Conservation (phyloP, 805 yeast genomes). For the Jamesozyma rosinii region DNA sequence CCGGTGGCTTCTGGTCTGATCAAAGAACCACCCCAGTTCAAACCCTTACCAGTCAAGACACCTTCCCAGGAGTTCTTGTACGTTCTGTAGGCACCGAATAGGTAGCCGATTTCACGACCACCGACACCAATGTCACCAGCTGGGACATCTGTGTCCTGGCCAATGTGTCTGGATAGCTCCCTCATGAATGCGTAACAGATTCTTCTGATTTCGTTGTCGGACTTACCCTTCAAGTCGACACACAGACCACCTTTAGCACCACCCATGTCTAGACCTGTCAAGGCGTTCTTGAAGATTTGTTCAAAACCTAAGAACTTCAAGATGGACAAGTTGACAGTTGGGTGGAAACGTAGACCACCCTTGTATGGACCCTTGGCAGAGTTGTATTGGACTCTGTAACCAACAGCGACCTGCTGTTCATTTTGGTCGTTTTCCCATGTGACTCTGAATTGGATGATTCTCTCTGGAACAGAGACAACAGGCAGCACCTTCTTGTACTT, state of each 20-base stretch:
- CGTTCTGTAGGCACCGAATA: constrained; percentile 94
- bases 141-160: constrained; percentile 95
- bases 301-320: constrained; percentile 95
- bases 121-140: constrained; percentile 99
- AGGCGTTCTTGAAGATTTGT: constrained; percentile 96
- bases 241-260: constrained; percentile 99
- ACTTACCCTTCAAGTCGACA: constrained; percentile 92
- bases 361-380: constrained; percentile 98
- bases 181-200: constrained; percentile 94
- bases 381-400: constrained; percentile 97
- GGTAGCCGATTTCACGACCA: constrained; percentile 85
- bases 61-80: constrained; percentile 91
- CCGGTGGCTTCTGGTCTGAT: constrained; percentile 99
- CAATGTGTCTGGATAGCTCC: constrained; percentile 92
- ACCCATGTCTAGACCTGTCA: constrained; percentile 95
- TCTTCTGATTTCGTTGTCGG: constrained; percentile 90
- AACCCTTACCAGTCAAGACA: constrained; percentile 95
- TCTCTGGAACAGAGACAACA: constrained; percentile 89
- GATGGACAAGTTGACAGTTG: constrained; percentile 89
- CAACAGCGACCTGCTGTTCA: constrained; percentile 85
- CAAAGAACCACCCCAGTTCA: constrained; percentile 97
- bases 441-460: constrained; percentile 94
- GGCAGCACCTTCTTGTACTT: constrained; percentile 81
- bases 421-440: constrained; percentile 96
- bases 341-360: constrained; percentile 98